These are phyloP conservation scores for Zoysia matrella DNA, from an alignment of 202 grass and related monocot genomes.

Conservation along the genomic window DNA sequence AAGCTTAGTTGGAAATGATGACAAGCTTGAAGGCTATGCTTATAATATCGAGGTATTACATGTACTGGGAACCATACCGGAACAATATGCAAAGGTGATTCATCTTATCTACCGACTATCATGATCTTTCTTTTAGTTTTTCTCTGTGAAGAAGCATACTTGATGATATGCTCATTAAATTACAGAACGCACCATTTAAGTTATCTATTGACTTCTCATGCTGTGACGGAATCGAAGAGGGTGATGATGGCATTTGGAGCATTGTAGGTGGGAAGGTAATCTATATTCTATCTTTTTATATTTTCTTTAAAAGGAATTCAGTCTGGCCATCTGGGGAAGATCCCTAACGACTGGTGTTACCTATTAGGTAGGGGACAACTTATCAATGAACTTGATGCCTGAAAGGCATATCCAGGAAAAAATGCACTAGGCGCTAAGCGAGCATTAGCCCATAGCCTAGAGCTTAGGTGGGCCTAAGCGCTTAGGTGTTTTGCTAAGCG, in stretches of 20 bases:
- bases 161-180: conserved; percentile 28
- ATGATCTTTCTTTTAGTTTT: conserved; percentile 6
- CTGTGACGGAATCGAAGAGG: conserved; percentile 82
- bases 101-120: conserved; percentile 17
- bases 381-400: not conserved
- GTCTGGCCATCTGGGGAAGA: not conserved
- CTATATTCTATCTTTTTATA: not conserved
- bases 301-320: not conserved
- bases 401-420: not conserved
- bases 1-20: conserved; percentile 62
- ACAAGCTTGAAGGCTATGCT: conserved; percentile 67
- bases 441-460: no score
- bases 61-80: conserved; percentile 53
- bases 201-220: conserved; percentile 81
- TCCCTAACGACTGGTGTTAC: not conserved
- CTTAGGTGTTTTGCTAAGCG: no score
- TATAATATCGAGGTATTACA: conserved; percentile 69
- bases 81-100: conserved; percentile 74
- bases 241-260: conserved; percentile 82
- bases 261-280: conserved; percentile 95
- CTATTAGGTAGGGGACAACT: not conserved
- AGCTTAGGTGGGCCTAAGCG: no score
- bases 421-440: no score
- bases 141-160: conserved; percentile 14
- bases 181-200: conserved; percentile 80